These are phyloP conservation scores for Mycena floridula DNA, from an alignment of 768 basidiomycete species.

Conservation along the genomic window DNA sequence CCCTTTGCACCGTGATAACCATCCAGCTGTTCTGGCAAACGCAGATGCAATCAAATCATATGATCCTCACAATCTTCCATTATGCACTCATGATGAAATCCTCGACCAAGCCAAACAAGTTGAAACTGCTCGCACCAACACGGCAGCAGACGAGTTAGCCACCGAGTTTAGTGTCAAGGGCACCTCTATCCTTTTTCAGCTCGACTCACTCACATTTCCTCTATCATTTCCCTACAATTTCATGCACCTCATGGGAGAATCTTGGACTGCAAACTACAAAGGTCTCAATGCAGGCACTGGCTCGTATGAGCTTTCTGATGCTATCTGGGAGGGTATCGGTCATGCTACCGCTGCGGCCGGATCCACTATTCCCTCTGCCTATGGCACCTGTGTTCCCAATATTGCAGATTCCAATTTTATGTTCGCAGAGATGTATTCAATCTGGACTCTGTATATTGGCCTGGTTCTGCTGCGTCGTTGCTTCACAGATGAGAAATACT, in stretches of 20 bases:
- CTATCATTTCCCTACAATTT: constrained; percentile 26
- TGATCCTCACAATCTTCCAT: constrained; percentile 2
- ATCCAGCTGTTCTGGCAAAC: constrained; percentile 3
- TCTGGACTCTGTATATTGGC: constrained; percentile 21
- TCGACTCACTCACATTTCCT: constrained; percentile 19
- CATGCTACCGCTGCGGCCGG: constrained; percentile 14
- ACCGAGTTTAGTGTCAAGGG: constrained; percentile 17
- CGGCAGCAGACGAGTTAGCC: constrained; percentile 6
- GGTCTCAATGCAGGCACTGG: constrained; percentile 18
- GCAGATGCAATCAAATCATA: neutral
- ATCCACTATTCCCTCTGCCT: constrained; percentile 17
- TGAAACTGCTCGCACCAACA: neutral
- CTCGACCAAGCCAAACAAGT: constrained; percentile 6
- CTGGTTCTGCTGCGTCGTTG: constrained; percentile 17
- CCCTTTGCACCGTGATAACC: no score
- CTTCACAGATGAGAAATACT: constrained; percentile 19
- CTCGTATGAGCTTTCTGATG: constrained; percentile 11
- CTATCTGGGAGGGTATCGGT: constrained; percentile 25
- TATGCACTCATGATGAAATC: constrained; percentile 15
- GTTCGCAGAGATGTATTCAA: constrained; percentile 14
- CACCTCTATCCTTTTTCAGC: constrained; percentile 11
- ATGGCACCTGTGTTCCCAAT: constrained; percentile 17
- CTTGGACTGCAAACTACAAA: constrained; percentile 30
- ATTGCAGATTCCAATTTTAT: constrained; percentile 18
- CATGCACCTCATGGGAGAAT: constrained; percentile 28